Percentiles rank a stretch among this genome's conserved stretches.
These are phyloP conservation scores for Kwoniella heveanensis DNA, from an alignment of 768 basidiomycete genomes.

Conservation along the genomic window DNA sequence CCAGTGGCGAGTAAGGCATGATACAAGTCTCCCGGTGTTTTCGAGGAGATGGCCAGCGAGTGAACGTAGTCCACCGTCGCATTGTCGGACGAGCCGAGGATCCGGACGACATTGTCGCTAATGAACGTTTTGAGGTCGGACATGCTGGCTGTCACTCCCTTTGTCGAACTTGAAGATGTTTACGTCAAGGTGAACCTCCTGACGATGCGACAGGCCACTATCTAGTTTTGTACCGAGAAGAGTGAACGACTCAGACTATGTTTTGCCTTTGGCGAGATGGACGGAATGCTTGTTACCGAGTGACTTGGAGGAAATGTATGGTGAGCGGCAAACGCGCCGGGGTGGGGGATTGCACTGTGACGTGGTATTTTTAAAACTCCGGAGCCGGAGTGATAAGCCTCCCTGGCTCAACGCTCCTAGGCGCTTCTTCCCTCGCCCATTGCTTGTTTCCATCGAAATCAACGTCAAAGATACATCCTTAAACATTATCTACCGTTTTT, in stretches of 20 bases:
- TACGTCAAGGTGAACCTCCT: too few species aligned
- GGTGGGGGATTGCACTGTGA: too few species aligned
- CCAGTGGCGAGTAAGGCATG: conserved; percentile 73
- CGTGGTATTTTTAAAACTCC: conserved; percentile 4
- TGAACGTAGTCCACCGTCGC: conserved; percentile 84
- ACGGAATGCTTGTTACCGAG: too few species aligned
- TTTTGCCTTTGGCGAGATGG: too few species aligned
- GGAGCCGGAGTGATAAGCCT: neutral
- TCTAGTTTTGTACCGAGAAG: too few species aligned
- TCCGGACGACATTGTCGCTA: conserved; percentile 57
- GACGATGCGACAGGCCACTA: too few species aligned
- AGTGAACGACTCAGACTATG: too few species aligned
- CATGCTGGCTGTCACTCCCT: conserved; percentile 17
- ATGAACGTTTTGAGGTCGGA: conserved; percentile 54
- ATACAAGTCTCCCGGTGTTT: conserved; percentile 77
- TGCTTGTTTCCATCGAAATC: neutral
- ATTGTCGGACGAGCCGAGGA: conserved; percentile 80
- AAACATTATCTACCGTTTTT: too few species aligned
- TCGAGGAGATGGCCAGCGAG: conserved; percentile 81
- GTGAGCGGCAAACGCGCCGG: neutral
- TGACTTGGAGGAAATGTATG: neutral
- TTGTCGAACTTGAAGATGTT: too few species aligned
- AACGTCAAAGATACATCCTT: neutral
- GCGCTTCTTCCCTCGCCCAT: neutral
- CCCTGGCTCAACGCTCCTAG: neutral